Conservation (phyloP, 106 monocot genomes). For the Dendrobium huoshanense region DNA sequence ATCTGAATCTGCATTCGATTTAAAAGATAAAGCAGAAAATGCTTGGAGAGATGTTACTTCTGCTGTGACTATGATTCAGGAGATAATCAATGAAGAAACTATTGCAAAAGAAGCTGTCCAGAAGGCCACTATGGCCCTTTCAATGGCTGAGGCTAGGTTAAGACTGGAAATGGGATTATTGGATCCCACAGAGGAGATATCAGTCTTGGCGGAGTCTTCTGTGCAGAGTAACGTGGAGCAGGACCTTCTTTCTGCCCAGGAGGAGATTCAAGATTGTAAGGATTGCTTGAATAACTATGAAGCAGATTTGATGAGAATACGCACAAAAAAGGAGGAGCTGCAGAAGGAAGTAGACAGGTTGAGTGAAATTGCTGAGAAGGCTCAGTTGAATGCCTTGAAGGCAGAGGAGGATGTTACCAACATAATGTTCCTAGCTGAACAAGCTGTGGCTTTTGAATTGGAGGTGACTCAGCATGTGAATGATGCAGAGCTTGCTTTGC, state of each 20-base stretch:
- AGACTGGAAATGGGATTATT: constrained; percentile 45
- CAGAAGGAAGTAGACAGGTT: constrained; percentile 84
- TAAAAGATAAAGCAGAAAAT: constrained; percentile 77
- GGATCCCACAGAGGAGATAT: constrained; percentile 28
- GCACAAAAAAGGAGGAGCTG: constrained; percentile 55
- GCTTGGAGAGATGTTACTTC: constrained; percentile 55
- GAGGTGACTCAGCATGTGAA: constrained; percentile 77
- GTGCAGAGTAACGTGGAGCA: constrained; percentile 23
- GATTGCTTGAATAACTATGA: constrained; percentile 41
- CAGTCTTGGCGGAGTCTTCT: constrained; percentile 14
- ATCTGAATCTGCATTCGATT: constrained; percentile 74
- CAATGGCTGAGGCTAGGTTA: constrained; percentile 84
- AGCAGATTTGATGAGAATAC: constrained; percentile 56
- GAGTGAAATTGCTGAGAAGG: constrained; percentile 73
- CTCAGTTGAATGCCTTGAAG: constrained; percentile 68
- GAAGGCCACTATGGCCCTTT: constrained; percentile 86
- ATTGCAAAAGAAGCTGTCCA: constrained; percentile 76
- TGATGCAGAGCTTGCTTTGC: constrained; percentile 87
- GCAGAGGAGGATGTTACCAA: constrained; percentile 88
- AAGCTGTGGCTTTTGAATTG: constrained; percentile 83
- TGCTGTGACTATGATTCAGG: constrained; percentile 63
- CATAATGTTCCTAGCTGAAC: constrained; percentile 90
- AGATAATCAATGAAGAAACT: constrained; percentile 63
- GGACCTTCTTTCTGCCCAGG: constrained; percentile 42
- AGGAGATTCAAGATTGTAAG: constrained; percentile 57